A percentile compares a stretch with the other conserved stretches of the same genome.
Conservation (phyloP, 2,329 filamentous ascomycete genomes). For the Monosporascus cannonballus region DNA sequence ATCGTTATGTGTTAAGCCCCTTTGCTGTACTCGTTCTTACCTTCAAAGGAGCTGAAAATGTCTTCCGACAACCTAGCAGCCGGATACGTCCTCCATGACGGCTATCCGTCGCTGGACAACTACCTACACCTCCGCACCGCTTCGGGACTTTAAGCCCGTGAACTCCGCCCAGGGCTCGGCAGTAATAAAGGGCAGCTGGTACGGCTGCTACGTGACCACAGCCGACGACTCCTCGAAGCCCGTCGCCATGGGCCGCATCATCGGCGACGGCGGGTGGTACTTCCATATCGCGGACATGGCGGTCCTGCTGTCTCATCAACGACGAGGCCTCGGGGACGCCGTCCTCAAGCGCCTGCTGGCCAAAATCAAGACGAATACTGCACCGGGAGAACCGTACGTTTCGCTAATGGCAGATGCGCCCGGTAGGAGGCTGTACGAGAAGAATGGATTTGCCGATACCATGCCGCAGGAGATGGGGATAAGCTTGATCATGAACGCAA, state of each 20-base stretch:
- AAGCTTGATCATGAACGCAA: conserved; percentile 9
- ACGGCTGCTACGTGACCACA: conserved; percentile 33
- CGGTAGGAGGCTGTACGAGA: conserved; percentile 37
- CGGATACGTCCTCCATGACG: conserved; percentile 29
- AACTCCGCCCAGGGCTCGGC: conserved; percentile 30
- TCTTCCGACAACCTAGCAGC: conserved; percentile 17
- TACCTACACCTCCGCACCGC: conserved; percentile 32
- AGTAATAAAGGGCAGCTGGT: conserved; percentile 33
- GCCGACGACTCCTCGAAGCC: conserved; percentile 9
- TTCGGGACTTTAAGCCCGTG: conserved; percentile 31
- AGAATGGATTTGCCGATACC: conserved; percentile 39
- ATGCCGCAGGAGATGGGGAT: conserved; percentile 31
- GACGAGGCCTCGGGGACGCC: conserved; percentile 38
- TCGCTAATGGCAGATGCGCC: conserved; percentile 39
- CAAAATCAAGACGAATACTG: conserved; percentile 33
- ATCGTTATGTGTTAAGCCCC: neutral
- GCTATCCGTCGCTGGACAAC: conserved; percentile 27
- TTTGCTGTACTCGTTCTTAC: neutral
- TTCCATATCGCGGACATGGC: conserved; percentile 45
- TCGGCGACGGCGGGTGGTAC: conserved; percentile 46
- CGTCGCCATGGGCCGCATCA: conserved; percentile 44
- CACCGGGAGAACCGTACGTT: conserved; percentile 33
- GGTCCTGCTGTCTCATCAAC: conserved; percentile 41
- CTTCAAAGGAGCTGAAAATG: neutral
- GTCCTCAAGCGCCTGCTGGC: conserved; percentile 37